These are phyloP conservation scores for Poa annua DNA, from an alignment of 176 grass and related monocot species.

Conservation along the genomic window DNA sequence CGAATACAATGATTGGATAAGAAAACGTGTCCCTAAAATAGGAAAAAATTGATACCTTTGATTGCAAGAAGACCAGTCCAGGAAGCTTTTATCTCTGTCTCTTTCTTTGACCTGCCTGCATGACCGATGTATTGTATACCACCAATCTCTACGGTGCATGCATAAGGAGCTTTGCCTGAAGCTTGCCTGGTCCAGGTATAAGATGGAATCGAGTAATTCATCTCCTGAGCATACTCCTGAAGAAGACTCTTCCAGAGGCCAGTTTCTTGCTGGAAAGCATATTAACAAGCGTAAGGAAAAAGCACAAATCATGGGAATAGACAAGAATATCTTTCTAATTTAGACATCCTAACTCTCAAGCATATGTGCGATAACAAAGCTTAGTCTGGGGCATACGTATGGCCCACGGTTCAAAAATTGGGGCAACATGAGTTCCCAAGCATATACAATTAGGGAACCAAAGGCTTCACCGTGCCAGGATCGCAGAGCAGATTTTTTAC, in stretches of 20 bases:
- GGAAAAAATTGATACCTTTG: constrained; percentile 44
- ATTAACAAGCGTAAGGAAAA: constrained; percentile 11
- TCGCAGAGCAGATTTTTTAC: neutral
- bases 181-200: constrained; percentile 68
- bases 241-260: constrained; percentile 91
- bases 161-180: constrained; percentile 53
- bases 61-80: constrained; percentile 90
- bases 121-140: constrained; percentile 93
- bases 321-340: constrained; percentile 1
- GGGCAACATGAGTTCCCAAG: neutral
- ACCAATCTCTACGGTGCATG: constrained; percentile 86
- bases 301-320: neutral
- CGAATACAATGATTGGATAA: neutral
- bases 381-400: neutral
- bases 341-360: neutral
- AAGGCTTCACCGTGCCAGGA: neutral
- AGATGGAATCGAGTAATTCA: constrained; percentile 90
- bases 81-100: constrained; percentile 84
- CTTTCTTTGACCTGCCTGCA: constrained; percentile 77
- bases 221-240: constrained; percentile 94
- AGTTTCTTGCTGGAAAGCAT: constrained; percentile 71
- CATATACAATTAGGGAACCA: neutral
- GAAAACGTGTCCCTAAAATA: neutral
- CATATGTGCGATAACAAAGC: neutral
- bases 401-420: neutral